Percentiles rank a stretch among this genome's conserved stretches.
Conservation (phyloP, 805 yeast genomes). For the Teunomyces panamensis region DNA sequence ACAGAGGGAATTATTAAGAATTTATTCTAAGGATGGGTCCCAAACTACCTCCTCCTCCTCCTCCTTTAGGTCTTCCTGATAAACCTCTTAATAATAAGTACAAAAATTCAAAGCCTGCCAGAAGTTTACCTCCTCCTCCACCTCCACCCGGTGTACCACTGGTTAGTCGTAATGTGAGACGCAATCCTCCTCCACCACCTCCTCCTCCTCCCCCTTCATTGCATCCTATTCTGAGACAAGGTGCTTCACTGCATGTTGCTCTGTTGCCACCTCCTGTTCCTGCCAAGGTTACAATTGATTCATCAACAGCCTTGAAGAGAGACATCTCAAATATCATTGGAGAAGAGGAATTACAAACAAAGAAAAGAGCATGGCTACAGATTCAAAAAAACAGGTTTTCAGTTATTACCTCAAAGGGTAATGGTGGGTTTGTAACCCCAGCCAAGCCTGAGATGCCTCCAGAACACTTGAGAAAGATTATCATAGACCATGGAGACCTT, state of each 20-base stretch:
- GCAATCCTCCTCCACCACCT: slow-evolving; percentile 5
- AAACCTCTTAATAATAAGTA: background rate
- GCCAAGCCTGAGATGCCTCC: slow-evolving; percentile 86
- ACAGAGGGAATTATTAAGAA: background rate
- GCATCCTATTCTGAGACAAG: too few relatives aligned
- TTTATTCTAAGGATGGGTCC: slow-evolving; percentile 11
- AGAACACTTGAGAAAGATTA: slow-evolving; percentile 83
- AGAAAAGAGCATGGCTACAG: slow-evolving; percentile 59
- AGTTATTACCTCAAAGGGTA: slow-evolving; percentile 15
- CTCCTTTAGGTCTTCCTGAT: slow-evolving; percentile 18
- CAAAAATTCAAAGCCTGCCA: background rate
- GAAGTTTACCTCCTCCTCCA: slow-evolving; percentile 2
- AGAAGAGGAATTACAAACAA: slow-evolving; percentile 33
- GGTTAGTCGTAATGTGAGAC: background rate
- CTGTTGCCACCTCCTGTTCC: background rate
- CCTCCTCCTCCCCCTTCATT: background rate
- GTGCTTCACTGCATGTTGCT: background rate
- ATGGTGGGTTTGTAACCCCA: slow-evolving; percentile 52
- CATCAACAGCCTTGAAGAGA: background rate
- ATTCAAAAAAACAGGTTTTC: slow-evolving; percentile 58
- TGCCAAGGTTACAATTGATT: background rate
- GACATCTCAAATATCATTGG: background rate
- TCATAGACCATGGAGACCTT: slow-evolving; percentile 81
- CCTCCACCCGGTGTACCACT: background rate
- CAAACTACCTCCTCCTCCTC: slow-evolving; percentile 16